A percentile compares a stretch with the other conserved stretches of the same genome.
These are phyloP conservation scores for Mucor sp. DNA, from an alignment of 371 early-diverging fungal genomes.

Conservation along the genomic window DNA sequence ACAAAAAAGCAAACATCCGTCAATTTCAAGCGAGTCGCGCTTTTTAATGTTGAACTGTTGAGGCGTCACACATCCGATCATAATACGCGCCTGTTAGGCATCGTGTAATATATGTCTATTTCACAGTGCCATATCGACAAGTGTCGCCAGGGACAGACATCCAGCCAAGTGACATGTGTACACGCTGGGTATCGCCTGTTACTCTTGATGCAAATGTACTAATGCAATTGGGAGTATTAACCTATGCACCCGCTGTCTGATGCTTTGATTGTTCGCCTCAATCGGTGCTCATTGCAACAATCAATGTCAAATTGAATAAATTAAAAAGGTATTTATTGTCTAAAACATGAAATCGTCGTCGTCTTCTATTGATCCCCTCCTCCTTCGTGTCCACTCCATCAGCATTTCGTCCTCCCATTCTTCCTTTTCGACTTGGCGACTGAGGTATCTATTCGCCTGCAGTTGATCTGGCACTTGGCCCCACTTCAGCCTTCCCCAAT, in stretches of 20 bases:
- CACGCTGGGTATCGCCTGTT: too few relatives aligned
- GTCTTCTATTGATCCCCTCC: slow-evolving; percentile 18
- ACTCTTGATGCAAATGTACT: too few relatives aligned
- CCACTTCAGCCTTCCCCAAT: slow-evolving; percentile 40
- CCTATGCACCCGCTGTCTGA: too few relatives aligned
- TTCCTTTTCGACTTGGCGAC: slow-evolving; percentile 32
- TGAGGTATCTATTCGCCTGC: slow-evolving; percentile 37
- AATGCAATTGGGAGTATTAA: too few relatives aligned
- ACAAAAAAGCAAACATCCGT: not conserved
- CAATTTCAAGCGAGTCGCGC: not conserved
- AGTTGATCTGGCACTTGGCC: slow-evolving; percentile 46
- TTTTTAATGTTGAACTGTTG: not conserved
- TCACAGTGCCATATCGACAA: too few relatives aligned
- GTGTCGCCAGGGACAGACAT: too few relatives aligned
- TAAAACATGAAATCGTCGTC: slow-evolving; percentile 17
- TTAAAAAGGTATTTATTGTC: not conserved
- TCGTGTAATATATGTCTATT: too few relatives aligned
- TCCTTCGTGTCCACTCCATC: slow-evolving; percentile 31
- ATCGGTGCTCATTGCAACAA: too few relatives aligned
- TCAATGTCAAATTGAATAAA: not conserved
- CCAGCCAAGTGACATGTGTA: too few relatives aligned
- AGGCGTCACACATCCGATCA: not conserved
- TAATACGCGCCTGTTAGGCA: not conserved
- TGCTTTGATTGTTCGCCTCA: too few relatives aligned
- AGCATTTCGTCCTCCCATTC: slow-evolving; percentile 58